A percentile compares a stretch with the other conserved stretches of the same genome.
Conservation (phyloP, 2,329 filamentous ascomycete genomes). For the Trichoderma sp. region DNA sequence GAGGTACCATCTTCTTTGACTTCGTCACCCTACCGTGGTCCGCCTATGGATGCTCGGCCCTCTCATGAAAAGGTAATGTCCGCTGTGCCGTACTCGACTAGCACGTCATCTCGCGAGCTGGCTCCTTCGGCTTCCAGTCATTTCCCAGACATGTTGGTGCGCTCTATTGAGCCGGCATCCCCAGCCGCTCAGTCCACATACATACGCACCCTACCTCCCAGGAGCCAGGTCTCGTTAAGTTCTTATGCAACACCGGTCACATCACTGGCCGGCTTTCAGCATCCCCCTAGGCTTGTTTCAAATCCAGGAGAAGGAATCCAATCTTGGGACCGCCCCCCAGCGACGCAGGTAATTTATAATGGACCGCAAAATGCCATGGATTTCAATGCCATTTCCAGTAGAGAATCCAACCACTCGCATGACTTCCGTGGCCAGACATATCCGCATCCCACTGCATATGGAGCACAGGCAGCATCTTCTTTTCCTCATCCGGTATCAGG, state of each 20-base stretch:
- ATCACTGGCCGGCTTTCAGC: constrained; percentile 21
- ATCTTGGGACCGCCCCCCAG: constrained; percentile 17
- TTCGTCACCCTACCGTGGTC: constrained; percentile 16
- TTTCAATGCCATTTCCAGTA: constrained; percentile 14
- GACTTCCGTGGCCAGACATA: constrained; percentile 1
- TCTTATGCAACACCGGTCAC: constrained; percentile 23
- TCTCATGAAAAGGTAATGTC: constrained; percentile 31
- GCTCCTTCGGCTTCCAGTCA: constrained; percentile 27
- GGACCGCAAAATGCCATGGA: background rate
- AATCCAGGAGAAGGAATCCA: constrained; percentile 23
- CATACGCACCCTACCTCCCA: constrained; percentile 34
- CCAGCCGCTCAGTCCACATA: constrained; percentile 38
- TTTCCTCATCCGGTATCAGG: constrained; percentile 17
- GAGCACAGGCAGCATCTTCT: background rate
- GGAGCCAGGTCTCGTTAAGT: constrained; percentile 27
- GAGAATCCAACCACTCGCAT: constrained; percentile 1
- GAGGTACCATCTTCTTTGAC: constrained; percentile 1
- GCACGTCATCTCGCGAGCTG: constrained; percentile 27
- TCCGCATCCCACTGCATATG: constrained; percentile 1
- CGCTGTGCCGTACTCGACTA: constrained; percentile 22
- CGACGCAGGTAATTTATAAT: background rate
- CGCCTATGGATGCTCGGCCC: constrained; percentile 11
- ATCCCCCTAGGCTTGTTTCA: constrained; percentile 25
- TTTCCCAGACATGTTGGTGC: constrained; percentile 45
- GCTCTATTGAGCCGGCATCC: constrained; percentile 46